Evolutionary conservation across 306 rosid species (phyloP).

Genomic region (Quercus suber): DNA sequence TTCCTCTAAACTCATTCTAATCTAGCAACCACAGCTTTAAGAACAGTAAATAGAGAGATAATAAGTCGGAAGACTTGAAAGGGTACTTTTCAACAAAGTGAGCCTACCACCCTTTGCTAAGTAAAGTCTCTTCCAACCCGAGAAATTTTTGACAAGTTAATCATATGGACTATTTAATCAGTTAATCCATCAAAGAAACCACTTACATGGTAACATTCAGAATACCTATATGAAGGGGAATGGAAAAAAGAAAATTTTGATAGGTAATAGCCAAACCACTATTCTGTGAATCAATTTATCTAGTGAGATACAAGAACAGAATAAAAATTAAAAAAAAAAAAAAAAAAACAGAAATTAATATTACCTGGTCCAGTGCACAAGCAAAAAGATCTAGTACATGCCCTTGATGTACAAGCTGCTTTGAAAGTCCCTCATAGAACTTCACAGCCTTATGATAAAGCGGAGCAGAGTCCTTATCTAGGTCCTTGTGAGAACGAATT

Average conservation of each 20-base stretch:
- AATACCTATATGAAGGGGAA: background rate
- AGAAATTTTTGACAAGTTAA: background rate
- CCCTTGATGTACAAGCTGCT: conserved; percentile 99
- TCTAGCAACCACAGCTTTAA: too few species aligned
- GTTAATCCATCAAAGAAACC: background rate
- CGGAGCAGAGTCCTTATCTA: conserved; percentile 92
- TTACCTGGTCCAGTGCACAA: conserved; percentile 97
- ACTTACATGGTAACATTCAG: background rate
- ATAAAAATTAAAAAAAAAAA: conserved; percentile 10
- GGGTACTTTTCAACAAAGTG: too few species aligned
- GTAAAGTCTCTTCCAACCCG: too few species aligned
- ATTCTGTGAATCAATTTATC: background rate
- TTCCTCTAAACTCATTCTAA: too few species aligned
- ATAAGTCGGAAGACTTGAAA: too few species aligned
- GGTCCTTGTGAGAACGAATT: conserved; percentile 97
- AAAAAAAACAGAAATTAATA: background rate
- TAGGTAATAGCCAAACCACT: conserved; percentile 4
- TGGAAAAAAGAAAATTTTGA: background rate
- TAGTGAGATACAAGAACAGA: conserved; percentile 5
- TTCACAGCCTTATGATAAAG: conserved; percentile 86
- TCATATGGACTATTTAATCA: background rate
- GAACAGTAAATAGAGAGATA: too few species aligned
- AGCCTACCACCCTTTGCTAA: too few species aligned
- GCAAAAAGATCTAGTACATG: conserved; percentile 96
- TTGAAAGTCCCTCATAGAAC: conserved; percentile 84